phyloP scores from a whole-genome alignment of 2,329 filamentous ascomycete genomes.

The Cryphonectria carpinicola region DNA sequence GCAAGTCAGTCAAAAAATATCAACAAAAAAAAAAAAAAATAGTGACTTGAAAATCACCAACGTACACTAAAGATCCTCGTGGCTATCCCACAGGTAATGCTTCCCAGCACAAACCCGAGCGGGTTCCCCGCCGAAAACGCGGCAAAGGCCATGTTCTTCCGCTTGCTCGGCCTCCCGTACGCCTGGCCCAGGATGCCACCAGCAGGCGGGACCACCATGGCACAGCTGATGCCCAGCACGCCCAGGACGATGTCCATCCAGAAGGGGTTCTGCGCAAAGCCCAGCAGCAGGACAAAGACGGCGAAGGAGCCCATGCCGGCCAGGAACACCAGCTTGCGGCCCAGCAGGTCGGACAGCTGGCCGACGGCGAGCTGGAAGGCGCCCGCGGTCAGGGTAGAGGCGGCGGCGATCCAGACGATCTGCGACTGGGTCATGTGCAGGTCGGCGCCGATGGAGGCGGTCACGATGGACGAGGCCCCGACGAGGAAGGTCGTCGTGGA shows the following conservation, averaged over 20 bases:
- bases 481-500: constrained; percentile 63
- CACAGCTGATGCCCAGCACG: constrained; percentile 66
- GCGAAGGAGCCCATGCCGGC: constrained; percentile 62
- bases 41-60: neutral
- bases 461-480: constrained; percentile 65
- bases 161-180: constrained; percentile 62
- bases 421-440: constrained; percentile 67
- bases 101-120: constrained; percentile 46
- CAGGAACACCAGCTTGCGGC: constrained; percentile 64
- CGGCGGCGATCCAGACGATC: constrained; percentile 69
- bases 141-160: constrained; percentile 69
- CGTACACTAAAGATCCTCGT: constrained; percentile 55
- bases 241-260: constrained; percentile 66
- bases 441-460: constrained; percentile 61
- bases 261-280: constrained; percentile 62
- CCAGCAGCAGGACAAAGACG: constrained; percentile 58
- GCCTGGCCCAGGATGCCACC: constrained; percentile 66
- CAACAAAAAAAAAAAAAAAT: neutral
- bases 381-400: constrained; percentile 65
- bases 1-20: neutral
- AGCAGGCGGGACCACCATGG: constrained; percentile 65
- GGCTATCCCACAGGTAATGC: constrained; percentile 65
- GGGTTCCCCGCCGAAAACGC: constrained; percentile 56
- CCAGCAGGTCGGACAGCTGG: constrained; percentile 67
- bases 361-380: constrained; percentile 70